A percentile compares a stretch with the other conserved stretches of the same genome.
Evolutionary conservation across 139 green algal species (phyloP).

Genomic region (Coelastrella sp.): DNA sequence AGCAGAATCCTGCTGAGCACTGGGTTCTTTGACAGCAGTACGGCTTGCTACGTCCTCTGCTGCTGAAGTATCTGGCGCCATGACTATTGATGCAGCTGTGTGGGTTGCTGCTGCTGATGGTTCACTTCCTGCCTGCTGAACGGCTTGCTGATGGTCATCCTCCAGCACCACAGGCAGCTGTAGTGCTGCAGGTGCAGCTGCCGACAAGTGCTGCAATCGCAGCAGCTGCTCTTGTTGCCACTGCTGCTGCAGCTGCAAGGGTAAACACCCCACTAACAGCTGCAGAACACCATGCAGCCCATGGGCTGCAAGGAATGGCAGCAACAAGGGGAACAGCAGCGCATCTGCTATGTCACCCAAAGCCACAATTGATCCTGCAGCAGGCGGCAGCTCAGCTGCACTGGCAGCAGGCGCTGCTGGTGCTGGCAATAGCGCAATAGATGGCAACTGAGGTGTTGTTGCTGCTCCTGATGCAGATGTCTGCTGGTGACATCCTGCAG

Average conservation of each 20-base stretch:
- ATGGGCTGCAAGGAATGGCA: slow-evolving; percentile 26
- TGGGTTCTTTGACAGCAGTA: no score
- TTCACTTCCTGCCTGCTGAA: not conserved
- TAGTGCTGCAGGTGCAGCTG: not conserved
- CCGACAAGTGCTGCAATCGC: not conserved
- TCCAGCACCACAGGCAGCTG: not conserved
- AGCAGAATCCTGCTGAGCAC: no score
- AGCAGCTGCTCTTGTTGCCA: not conserved
- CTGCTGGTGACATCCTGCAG: not conserved
- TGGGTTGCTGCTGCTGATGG: not conserved
- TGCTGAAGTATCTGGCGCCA: not conserved
- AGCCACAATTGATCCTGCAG: not conserved
- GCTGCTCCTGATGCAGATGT: not conserved
- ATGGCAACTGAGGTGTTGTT: not conserved
- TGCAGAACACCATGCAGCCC: slow-evolving; percentile 28
- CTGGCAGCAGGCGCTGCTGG: not conserved
- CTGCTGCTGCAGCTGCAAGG: slow-evolving; percentile 18
- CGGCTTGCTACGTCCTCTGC: not conserved
- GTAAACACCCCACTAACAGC: slow-evolving; percentile 27
- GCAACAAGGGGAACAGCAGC: slow-evolving; percentile 34
- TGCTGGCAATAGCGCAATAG: not conserved
- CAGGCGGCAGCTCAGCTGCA: not conserved
- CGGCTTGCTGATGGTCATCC: not conserved
- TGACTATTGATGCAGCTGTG: not conserved
- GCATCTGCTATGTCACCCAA: not conserved